Conservation (phyloP, 495 filamentous ascomycete species). For the Rhizodiscina lignyota region DNA sequence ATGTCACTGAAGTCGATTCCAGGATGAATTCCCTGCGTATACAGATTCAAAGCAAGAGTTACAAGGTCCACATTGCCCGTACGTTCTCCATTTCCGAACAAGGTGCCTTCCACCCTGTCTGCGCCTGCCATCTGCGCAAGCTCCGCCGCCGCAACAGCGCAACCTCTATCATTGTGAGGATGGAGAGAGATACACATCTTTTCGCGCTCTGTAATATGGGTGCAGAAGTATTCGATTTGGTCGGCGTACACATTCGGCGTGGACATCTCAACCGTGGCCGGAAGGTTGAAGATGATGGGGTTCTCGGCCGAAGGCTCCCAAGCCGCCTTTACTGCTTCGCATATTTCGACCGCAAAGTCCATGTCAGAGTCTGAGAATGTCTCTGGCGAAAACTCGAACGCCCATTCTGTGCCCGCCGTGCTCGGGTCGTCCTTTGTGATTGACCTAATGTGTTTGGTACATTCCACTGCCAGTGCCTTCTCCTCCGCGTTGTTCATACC, state of each 20-base stretch:
- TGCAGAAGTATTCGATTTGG: conserved; percentile 92
- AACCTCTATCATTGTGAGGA: conserved; percentile 90
- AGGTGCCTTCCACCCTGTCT: conserved; percentile 82
- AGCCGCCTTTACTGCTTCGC: conserved; percentile 88
- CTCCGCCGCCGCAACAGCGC: conserved; percentile 76
- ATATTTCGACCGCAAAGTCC: conserved; percentile 70
- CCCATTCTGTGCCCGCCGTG: conserved; percentile 66
- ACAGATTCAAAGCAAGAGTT: conserved; percentile 86
- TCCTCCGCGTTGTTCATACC: conserved; percentile 69
- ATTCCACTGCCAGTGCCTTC: conserved; percentile 69
- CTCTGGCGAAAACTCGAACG: conserved; percentile 91
- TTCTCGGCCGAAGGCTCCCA: conserved; percentile 74
- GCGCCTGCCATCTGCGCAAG: conserved; percentile 96
- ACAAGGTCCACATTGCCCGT: conserved; percentile 96
- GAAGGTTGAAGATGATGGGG: conserved; percentile 94
- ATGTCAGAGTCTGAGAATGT: conserved; percentile 85
- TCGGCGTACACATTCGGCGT: conserved; percentile 96
- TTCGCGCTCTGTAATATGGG: conserved; percentile 54
- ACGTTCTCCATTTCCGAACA: conserved; percentile 91
- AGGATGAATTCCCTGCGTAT: conserved; percentile 85
- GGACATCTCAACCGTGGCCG: conserved; percentile 89
- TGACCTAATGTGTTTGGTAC: conserved; percentile 69
- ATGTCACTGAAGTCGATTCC: conserved; percentile 83
- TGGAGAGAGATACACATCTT: conserved; percentile 76
- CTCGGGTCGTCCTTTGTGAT: conserved; percentile 91